Percentiles rank a stretch among this genome's conserved stretches.
Conservation (phyloP, 768 basidiomycete genomes). For the Mycena rosella region DNA sequence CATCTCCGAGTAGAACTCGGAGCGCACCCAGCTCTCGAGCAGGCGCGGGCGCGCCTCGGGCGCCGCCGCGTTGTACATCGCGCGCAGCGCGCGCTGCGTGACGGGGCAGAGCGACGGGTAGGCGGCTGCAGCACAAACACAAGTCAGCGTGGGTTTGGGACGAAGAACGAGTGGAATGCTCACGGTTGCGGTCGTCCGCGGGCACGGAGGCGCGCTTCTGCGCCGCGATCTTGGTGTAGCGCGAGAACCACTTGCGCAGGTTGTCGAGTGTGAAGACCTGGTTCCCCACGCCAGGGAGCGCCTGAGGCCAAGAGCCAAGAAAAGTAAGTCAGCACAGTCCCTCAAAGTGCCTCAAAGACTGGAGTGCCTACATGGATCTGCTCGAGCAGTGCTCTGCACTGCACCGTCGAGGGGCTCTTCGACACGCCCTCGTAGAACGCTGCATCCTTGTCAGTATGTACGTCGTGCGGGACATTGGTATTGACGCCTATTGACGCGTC, state of each 20-base stretch:
- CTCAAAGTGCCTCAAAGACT: too few species aligned
- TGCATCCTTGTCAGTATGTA: not conserved
- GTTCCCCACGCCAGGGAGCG: not conserved
- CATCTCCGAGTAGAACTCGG: not conserved
- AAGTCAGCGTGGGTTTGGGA: not conserved
- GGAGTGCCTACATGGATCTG: not conserved
- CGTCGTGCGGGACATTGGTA: not conserved
- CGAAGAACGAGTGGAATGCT: not conserved
- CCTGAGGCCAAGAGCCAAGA: too few species aligned
- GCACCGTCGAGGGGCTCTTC: not conserved
- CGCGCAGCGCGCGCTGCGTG: not conserved
- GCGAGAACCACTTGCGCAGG: not conserved
- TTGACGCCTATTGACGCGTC: slow-evolving; percentile 3
- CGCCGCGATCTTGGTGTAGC: not conserved
- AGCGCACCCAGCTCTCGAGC: not conserved
- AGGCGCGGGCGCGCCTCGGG: not conserved
- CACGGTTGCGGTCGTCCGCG: slow-evolving; percentile 1
- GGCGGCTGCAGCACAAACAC: not conserved
- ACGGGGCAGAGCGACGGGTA: slow-evolving; percentile 6
- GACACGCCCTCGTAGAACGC: not conserved
- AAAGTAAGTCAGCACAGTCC: too few species aligned
- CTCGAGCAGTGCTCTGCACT: not conserved
- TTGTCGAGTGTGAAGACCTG: not conserved
- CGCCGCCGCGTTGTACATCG: not conserved
- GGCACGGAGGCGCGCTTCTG: not conserved